These are phyloP conservation scores for Trichocomaceae sp. DNA, from an alignment of 2,329 filamentous ascomycete genomes.

Conservation along the genomic window DNA sequence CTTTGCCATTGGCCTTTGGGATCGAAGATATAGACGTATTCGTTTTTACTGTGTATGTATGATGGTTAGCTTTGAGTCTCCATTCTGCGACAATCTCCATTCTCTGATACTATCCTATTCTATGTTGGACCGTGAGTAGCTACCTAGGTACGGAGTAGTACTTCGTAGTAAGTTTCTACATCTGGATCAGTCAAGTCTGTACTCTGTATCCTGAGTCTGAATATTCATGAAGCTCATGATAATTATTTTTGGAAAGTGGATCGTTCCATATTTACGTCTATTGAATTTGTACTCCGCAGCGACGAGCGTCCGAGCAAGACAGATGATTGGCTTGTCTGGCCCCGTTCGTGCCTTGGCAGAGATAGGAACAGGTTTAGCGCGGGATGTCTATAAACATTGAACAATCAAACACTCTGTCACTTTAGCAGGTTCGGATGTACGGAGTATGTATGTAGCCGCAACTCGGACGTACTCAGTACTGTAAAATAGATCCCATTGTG, in stretches of 20 bases:
- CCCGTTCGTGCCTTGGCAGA: background rate
- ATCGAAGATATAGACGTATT: background rate
- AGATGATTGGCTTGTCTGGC: background rate
- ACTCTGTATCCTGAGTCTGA: too few relatives aligned
- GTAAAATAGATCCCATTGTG: too few relatives aligned
- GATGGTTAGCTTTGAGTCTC: background rate
- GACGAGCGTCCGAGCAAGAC: background rate
- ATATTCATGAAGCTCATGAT: too few relatives aligned
- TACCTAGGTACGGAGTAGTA: too few relatives aligned
- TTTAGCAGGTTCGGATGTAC: too few relatives aligned
- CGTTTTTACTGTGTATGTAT: background rate
- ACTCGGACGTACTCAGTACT: too few relatives aligned
- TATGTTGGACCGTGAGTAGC: too few relatives aligned
- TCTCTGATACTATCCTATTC: background rate
- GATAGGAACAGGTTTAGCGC: constrained; percentile 14
- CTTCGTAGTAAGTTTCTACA: too few relatives aligned
- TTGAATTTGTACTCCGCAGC: background rate
- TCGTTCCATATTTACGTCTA: background rate
- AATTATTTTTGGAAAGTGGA: background rate
- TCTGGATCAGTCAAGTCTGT: too few relatives aligned
- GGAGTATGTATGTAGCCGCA: too few relatives aligned
- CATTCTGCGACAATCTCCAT: background rate
- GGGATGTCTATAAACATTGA: background rate
- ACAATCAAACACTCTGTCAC: background rate
- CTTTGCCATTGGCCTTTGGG: too few relatives aligned